These are phyloP conservation scores for Saccharomyces eubayanus DNA, from an alignment of 805 yeast species.

Conservation along the genomic window DNA sequence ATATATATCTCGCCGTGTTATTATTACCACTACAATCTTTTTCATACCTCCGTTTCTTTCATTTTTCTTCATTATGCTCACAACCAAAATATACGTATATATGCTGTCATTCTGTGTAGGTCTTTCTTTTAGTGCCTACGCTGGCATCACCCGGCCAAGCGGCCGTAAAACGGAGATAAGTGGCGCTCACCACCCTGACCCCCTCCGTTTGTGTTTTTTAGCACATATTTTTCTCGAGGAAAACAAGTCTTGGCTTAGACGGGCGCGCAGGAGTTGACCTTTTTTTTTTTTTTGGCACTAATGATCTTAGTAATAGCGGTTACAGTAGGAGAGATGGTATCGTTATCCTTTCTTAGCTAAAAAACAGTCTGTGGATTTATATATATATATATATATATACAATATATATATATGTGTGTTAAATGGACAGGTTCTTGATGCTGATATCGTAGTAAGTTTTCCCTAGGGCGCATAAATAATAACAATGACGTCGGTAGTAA, in stretches of 20 bases:
- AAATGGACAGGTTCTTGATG: background rate
- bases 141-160: background rate
- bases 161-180: background rate
- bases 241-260: background rate
- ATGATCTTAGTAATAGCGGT: background rate
- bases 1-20: background rate
- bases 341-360: background rate
- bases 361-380: background rate
- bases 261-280: background rate
- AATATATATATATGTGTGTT: background rate
- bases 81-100: background rate
- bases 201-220: background rate
- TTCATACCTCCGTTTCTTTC: background rate
- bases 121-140: background rate
- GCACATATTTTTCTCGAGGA: background rate
- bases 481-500: background rate
- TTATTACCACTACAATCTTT: background rate
- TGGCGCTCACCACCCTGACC: background rate
- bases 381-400: background rate
- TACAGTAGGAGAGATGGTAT: background rate
- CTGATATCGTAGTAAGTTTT: background rate
- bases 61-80: background rate
- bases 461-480: background rate
- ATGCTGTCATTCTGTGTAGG: background rate
- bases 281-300: background rate